These are phyloP conservation scores for Colletotrichum camelliae DNA, from an alignment of 2,329 filamentous ascomycete genomes.

Conservation along the genomic window DNA sequence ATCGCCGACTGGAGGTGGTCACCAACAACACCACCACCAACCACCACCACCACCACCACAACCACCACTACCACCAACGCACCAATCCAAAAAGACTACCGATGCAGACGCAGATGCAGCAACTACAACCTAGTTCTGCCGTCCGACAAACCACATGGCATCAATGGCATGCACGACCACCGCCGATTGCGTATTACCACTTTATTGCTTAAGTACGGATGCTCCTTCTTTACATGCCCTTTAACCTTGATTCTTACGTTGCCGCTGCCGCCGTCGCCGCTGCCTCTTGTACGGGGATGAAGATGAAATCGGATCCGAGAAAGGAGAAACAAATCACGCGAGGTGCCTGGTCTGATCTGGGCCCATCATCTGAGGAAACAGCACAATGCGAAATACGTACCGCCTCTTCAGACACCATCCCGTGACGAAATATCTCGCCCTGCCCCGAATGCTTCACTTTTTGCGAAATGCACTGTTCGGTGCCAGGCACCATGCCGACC, in stretches of 20 bases:
- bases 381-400: not conserved
- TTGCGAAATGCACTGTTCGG: not conserved
- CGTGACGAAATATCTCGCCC: not conserved
- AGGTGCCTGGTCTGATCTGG: not conserved
- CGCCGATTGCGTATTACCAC: not conserved
- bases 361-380: not conserved
- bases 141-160: not conserved
- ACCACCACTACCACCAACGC: not conserved
- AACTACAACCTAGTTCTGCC: not conserved
- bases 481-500: not conserved
- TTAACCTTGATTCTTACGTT: not conserved
- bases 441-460: not conserved
- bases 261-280: not conserved
- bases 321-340: not conserved
- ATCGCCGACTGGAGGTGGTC: not conserved
- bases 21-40: not conserved
- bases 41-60: not conserved
- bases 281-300: not conserved
- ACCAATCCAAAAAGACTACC: not conserved
- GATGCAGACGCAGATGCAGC: not conserved
- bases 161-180: not conserved
- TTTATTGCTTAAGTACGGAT: not conserved
- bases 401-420: not conserved
- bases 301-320: conserved; percentile 1
- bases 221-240: not conserved